A percentile compares a stretch with the other conserved stretches of the same genome.
These are phyloP conservation scores for Botrytis fragariae DNA, from an alignment of 2,329 filamentous ascomycete species.

Conservation along the genomic window DNA sequence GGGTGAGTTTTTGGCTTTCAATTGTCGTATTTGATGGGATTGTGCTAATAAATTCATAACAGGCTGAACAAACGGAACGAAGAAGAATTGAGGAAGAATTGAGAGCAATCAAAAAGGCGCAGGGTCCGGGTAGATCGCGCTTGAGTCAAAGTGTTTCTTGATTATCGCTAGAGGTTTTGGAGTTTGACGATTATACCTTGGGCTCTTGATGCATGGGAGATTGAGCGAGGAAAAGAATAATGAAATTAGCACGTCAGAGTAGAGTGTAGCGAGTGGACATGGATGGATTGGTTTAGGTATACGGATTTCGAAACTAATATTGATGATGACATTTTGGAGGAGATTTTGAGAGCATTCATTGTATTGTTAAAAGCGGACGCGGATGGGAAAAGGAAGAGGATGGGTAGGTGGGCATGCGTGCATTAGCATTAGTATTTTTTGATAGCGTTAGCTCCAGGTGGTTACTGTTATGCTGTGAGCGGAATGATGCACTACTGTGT, in stretches of 20 bases:
- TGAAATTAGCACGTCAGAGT: not conserved
- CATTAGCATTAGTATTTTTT: not conserved
- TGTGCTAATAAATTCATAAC: conserved; percentile 22
- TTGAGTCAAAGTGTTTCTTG: conserved; percentile 34
- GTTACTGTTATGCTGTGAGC: not conserved
- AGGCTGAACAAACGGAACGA: conserved; percentile 72
- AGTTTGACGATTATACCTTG: not conserved
- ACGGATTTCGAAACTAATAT: not conserved
- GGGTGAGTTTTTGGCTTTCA: conserved; percentile 49
- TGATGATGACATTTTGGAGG: not conserved
- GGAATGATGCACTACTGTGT: not conserved
- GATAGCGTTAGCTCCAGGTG: not conserved
- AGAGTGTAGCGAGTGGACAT: not conserved
- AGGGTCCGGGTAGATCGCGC: conserved; percentile 39
- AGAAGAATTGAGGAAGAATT: conserved; percentile 63
- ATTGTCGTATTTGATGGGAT: no score
- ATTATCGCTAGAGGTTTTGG: not conserved
- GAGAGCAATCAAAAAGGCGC: conserved; percentile 45
- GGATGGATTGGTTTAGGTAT: not conserved
- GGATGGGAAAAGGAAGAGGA: not conserved
- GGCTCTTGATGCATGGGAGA: not conserved
- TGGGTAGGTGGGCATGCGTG: not conserved
- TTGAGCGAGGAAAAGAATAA: not conserved
- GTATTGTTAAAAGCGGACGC: not conserved
- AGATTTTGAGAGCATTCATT: not conserved